Percentiles rank a stretch among this genome's conserved stretches.
Conservation (phyloP, 1,284 basidiomycete genomes). For the Lignosus rhinocerotis region DNA sequence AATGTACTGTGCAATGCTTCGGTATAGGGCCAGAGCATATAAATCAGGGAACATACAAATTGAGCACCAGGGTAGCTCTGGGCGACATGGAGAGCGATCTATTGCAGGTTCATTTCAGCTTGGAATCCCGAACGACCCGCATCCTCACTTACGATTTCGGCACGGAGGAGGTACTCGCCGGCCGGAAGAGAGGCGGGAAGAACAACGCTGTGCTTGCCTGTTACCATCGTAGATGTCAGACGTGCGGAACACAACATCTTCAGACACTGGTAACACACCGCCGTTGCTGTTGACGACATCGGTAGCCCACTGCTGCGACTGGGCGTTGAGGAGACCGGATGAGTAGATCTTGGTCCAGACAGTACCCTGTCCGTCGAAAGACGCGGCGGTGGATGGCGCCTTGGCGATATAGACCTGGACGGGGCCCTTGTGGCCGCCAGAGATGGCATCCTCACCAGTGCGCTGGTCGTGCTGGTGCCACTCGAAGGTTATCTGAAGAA, state of each 20-base stretch:
- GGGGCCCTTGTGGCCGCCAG: slow-evolving; percentile 51
- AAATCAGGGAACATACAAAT: slow-evolving; percentile 29
- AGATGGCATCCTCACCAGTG: slow-evolving; percentile 55
- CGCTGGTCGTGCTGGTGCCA: slow-evolving; percentile 51
- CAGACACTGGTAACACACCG: slow-evolving; percentile 29
- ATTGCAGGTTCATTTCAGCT: background rate
- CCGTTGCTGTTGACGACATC: slow-evolving; percentile 47
- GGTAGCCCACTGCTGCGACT: slow-evolving; percentile 43
- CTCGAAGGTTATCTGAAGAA: slow-evolving; percentile 37
- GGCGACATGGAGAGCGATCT: slow-evolving; percentile 50
- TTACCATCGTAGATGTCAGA: background rate
- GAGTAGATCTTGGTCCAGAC: slow-evolving; percentile 57
- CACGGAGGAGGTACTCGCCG: slow-evolving; percentile 51
- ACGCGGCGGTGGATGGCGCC: slow-evolving; percentile 44
- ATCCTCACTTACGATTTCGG: slow-evolving; percentile 42
- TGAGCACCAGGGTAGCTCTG: slow-evolving; percentile 45
- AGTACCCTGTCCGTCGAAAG: slow-evolving; percentile 48
- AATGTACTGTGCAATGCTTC: slow-evolving; percentile 34
- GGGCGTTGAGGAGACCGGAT: slow-evolving; percentile 44
- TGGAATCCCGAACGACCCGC: background rate
- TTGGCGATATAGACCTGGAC: slow-evolving; percentile 54
- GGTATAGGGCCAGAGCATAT: background rate
- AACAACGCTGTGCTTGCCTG: slow-evolving; percentile 47
- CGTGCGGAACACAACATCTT: background rate
- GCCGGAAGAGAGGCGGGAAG: slow-evolving; percentile 48